These are phyloP conservation scores for Metschnikowia sp. DNA, from an alignment of 805 yeast species.

Conservation along the genomic window DNA sequence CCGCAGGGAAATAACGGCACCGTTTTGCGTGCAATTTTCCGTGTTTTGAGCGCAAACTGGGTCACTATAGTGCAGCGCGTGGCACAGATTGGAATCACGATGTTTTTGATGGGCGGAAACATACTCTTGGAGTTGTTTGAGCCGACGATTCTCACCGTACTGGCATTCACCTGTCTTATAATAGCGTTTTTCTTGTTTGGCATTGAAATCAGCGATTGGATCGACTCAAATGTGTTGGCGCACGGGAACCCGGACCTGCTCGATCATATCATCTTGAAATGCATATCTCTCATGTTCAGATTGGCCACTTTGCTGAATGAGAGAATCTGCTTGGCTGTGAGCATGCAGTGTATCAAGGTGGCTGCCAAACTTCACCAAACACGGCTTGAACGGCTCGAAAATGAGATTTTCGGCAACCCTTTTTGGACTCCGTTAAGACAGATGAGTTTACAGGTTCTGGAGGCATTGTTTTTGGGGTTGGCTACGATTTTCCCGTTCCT, in stretches of 20 bases:
- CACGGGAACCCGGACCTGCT: conserved; percentile 6
- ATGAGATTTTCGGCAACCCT: neutral
- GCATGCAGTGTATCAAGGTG: neutral
- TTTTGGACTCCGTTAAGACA: neutral
- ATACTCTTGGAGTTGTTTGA: conserved; percentile 1
- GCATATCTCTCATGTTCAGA: conserved; percentile 4
- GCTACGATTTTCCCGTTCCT: conserved; percentile 3
- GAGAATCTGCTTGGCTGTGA: neutral
- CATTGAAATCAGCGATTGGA: conserved; percentile 12
- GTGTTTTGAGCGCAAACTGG: conserved; percentile 2
- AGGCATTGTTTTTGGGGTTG: neutral
- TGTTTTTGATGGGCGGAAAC: conserved; percentile 8
- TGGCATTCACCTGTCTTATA: conserved; percentile 1
- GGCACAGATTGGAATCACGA: conserved; percentile 3
- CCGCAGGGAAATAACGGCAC: neutral
- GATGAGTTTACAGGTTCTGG: neutral
- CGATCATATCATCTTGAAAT: conserved; percentile 5
- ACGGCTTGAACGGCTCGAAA: conserved; percentile 6
- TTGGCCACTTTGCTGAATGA: conserved; percentile 2
- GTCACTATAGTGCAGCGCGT: conserved; percentile 3
- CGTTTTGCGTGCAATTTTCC: neutral
- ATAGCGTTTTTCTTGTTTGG: conserved; percentile 13
- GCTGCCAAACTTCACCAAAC: conserved; percentile 5
- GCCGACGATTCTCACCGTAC: conserved; percentile 4
- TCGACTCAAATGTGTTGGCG: conserved; percentile 9